Base-by-base conservation (phyloP, 169 alveolate species). In the Hammondia hammondi region DNA sequence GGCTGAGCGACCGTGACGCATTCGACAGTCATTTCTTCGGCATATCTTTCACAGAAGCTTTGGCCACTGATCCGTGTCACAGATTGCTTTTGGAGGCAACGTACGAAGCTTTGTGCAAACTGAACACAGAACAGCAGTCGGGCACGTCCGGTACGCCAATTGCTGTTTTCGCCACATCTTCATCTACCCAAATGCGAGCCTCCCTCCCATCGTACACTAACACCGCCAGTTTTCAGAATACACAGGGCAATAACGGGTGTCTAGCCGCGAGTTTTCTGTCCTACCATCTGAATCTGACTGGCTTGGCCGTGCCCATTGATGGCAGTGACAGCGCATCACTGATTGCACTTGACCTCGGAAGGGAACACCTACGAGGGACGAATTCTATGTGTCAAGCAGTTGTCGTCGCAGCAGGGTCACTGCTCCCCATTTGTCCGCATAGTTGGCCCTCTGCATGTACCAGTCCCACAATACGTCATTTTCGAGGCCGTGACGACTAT, bases 31-130 rank as follows among this genome's bases (percentile, higher is more conserved):
- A 77, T 29, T 92, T 67, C 82, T 95, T 95, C 61, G 87, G 88
- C 35, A 70, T 95, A 35, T 52, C 95, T 19, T 46, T 92, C 56
- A 46, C 48, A 32, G 97, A 95, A 70, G 85, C 96, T 37, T 70
- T 85, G 37, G 43, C 91, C n/a, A 94, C 94, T 94, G 97, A 95
- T 56, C 97, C 95, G 24, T 94, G 89, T 77, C 96, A 94, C 56
- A 84, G 97, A 27, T n/a, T 95, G 61, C 46, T 95, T 6, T 93
- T 95, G 45, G 96, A 95, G 39, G 61, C 52, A 71, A 39, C 92
- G 17, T 46, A 52, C 39, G 84, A 57, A n/a, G 81, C 92, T 4
- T 61, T 88, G 29, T 82, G 35, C 70, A 43, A 21, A 14, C 37
- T 82, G 21, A 82, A 82, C 70, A 82, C 43, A 29, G 90, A 43